phyloP scores from a whole-genome alignment of 2,329 filamentous ascomycete genomes.

The Aspergillus fijiensis region DNA sequence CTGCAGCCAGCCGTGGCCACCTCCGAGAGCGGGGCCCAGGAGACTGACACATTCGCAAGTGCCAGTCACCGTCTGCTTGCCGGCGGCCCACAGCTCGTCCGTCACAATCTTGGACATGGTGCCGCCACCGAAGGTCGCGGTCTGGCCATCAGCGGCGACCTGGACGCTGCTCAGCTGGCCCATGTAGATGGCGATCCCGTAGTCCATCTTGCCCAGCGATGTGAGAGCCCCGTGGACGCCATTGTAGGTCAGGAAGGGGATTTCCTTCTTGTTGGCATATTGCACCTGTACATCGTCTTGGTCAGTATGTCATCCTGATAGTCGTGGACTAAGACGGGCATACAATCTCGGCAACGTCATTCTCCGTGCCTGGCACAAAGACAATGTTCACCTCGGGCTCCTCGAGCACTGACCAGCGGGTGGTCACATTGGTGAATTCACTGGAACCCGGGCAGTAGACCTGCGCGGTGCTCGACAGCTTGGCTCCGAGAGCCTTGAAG shows the following conservation, averaged over 20 bases:
- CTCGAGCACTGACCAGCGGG: conserved; percentile 49
- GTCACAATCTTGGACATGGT: conserved; percentile 48
- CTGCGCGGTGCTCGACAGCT: conserved; percentile 41
- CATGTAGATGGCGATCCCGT: conserved; percentile 54
- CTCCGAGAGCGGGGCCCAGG: conserved; percentile 55
- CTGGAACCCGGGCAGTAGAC: conserved; percentile 45
- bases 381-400: conserved; percentile 48
- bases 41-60: conserved; percentile 54
- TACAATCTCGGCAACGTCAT: conserved; percentile 53
- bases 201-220: conserved; percentile 50
- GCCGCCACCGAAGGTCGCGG: conserved; percentile 53
- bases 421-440: conserved; percentile 41
- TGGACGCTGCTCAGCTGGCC: conserved; percentile 41
- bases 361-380: conserved; percentile 49
- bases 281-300: conserved; percentile 36
- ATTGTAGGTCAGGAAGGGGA: conserved; percentile 56
- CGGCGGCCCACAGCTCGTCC: conserved; percentile 51
- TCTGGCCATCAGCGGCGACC: conserved; percentile 45
- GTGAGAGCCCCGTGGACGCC: conserved; percentile 54
- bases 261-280: conserved; percentile 48
- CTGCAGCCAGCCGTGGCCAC: conserved; percentile 58
- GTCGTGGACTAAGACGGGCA: conserved; percentile 9
- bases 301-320: neutral
- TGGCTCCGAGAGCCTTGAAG: conserved; percentile 19
- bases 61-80: conserved; percentile 54